Conservation (phyloP, 208 protist genomes). For the Leishmania turanica region DNA sequence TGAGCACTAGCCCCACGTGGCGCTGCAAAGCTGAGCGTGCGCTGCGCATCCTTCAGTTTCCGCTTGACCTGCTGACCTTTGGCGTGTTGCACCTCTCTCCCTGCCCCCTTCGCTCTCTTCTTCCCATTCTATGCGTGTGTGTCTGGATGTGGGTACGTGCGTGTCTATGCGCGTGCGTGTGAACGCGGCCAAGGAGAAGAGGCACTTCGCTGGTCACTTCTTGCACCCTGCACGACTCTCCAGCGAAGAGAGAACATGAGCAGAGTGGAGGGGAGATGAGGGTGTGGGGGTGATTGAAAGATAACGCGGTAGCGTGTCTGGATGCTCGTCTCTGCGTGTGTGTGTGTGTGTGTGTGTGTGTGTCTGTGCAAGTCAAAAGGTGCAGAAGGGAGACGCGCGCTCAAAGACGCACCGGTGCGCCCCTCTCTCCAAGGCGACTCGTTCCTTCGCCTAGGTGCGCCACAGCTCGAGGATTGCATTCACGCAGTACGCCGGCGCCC, state of each 20-base stretch:
- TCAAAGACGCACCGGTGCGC: neutral
- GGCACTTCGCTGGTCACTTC: neutral
- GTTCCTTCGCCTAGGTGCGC: constrained; percentile 21
- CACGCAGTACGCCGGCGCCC: constrained; percentile 39
- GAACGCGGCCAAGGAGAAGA: neutral
- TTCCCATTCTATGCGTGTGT: neutral
- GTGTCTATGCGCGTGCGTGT: neutral
- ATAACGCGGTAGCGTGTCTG: neutral
- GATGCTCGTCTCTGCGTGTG: neutral
- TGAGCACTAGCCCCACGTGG: neutral
- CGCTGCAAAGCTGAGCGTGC: neutral
- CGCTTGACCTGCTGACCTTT: neutral
- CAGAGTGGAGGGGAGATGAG: neutral
- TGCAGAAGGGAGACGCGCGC: neutral
- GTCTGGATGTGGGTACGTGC: neutral
- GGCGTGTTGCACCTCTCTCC: neutral
- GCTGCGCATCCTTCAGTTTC: neutral
- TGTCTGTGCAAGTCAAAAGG: neutral
- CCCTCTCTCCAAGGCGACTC: neutral
- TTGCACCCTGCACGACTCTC: neutral
- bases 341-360: neutral
- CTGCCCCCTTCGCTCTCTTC: neutral
- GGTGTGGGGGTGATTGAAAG: neutral
- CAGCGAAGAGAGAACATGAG: neutral
- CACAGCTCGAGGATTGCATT: constrained; percentile 41